Percentiles rank a stretch among this genome's conserved stretches.
These are phyloP conservation scores for Xanthoconium purpureum DNA, from an alignment of 768 basidiomycete species.

Conservation along the genomic window DNA sequence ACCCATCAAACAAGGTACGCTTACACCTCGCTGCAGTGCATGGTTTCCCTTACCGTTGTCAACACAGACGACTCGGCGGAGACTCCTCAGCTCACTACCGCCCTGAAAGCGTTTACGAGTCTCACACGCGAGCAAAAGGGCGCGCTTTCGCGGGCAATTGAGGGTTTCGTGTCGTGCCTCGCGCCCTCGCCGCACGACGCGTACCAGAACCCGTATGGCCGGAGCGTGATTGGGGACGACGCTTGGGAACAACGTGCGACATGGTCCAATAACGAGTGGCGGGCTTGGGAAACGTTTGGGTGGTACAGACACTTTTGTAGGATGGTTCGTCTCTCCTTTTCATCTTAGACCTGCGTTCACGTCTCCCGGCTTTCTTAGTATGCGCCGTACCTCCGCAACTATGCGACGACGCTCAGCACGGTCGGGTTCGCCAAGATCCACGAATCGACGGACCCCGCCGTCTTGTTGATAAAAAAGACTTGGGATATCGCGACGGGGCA, in stretches of 20 bases:
- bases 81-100: constrained; percentile 65
- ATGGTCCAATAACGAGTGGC: constrained; percentile 78
- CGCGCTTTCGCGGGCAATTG: constrained; percentile 67
- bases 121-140: constrained; percentile 75
- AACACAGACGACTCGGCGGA: constrained; percentile 49
- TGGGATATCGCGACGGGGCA: constrained; percentile 73
- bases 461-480: constrained; percentile 56
- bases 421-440: constrained; percentile 69
- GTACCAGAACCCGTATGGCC: constrained; percentile 50
- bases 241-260: constrained; percentile 68
- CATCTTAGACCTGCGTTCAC: background rate
- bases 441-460: constrained; percentile 53
- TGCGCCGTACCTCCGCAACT: constrained; percentile 73
- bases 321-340: constrained; percentile 45
- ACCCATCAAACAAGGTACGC: constrained; percentile 41
- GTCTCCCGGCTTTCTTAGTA: constrained; percentile 45
- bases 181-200: constrained; percentile 40
- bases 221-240: constrained; percentile 57
- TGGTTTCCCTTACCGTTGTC: constrained; percentile 1
- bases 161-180: constrained; percentile 70
- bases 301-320: constrained; percentile 91
- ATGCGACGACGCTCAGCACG: constrained; percentile 64
- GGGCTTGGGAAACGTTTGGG: constrained; percentile 83
- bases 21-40: background rate
- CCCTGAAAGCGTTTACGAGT: constrained; percentile 71